Evolutionary conservation across 2,329 filamentous ascomycete genomes (phyloP), one percentile per base, ranked within the genome.

Genomic region (Colletotrichum agaves): DNA sequence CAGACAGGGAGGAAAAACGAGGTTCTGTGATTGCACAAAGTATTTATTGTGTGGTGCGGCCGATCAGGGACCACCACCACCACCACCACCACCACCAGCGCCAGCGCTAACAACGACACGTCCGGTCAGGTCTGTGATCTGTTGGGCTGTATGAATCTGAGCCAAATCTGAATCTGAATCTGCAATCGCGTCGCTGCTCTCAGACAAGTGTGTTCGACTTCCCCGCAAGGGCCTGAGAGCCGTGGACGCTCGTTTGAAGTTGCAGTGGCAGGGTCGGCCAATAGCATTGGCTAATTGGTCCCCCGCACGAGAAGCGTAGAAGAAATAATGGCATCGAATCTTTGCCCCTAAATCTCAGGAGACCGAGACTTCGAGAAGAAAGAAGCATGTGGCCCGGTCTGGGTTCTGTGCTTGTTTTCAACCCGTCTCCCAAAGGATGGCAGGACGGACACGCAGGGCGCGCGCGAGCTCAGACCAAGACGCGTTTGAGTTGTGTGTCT

Each of bases 211-310:
- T 21, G 31, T 17, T 27, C 27, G 44, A 58, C 27, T 58, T 46
- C 64, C 61, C 55, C 64, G 61, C 53, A 39, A 63, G 11, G 46
- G 53, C 53, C 61, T 64, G 64, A 67, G 61, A 53, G 23, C 44
- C 11, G 60, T 27, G 23, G 23, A 27, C 23, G 27, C 5, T 27
- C 61, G 47, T 52, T 31, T 59, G 52, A 58, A 58, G 61, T 58
- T 55, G 46, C 52, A 67, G 60, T 21, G 46, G 64, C n/a, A 35
- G 46, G 53, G 23, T 46, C 4, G 55, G 7, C 64, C 64, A 67
- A 67, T 60, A 12, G 41, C 15, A 17, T 44, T 10, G 47, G 15
- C 44, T 11, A 17, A 63, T 47, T 27, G 21, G 23, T 33, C 33
- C 63, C 64, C 64, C 64, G 64, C 60, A 67, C 21, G 19, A 35